Evolutionary conservation across 257 asterid species (phyloP), one percentile per base, ranked within the genome.

Genomic region (Solanum commersonii): DNA sequence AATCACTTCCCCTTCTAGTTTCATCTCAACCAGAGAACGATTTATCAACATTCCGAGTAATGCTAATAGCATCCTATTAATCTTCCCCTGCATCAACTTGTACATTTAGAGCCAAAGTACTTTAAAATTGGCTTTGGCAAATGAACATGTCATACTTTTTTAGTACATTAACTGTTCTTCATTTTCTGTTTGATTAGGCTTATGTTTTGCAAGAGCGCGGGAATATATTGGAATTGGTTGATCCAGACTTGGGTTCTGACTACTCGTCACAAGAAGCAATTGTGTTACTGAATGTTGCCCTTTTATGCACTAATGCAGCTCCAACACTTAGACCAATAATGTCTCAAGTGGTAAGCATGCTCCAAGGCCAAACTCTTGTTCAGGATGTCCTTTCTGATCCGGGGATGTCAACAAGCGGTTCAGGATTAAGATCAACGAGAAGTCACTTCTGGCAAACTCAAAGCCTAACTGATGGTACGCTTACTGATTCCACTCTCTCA

Each of bases 331-430:
- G 99, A 93, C 99, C 98, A 18, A 93, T 44, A 44, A 97, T 96
- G 99, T 92, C 99, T 68, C 96, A 94, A 88, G 99, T 94, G 83
- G 98, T 97, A 72, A 94, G 98, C 93, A 97, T 97, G 98, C 96
- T 97, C 5, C 98, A 97, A 88, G 99, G 99, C 16, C 93, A 92
- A 84, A 95, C 98, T 2, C 95, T 89, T 6, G 90, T 96, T 76
- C 96, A 95, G 40, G 97, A 95, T 89, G 63, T 96, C 42, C 95
- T 95, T 44, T 95, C 98, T 73, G 98, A 95, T 89, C 95, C 98
- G 2, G 94, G 98, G 73, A 90, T 93, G 63, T 96, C 98, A 16
- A 87, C 92, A 20, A 86, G 78, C 0, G 91, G 93, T 90, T 90
- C 98, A 1, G 94, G 92, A 86, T 90, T 91, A 87, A 94, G 89